Conservation (phyloP, 1,139 yeast genomes). For the Diutina siamensis region DNA sequence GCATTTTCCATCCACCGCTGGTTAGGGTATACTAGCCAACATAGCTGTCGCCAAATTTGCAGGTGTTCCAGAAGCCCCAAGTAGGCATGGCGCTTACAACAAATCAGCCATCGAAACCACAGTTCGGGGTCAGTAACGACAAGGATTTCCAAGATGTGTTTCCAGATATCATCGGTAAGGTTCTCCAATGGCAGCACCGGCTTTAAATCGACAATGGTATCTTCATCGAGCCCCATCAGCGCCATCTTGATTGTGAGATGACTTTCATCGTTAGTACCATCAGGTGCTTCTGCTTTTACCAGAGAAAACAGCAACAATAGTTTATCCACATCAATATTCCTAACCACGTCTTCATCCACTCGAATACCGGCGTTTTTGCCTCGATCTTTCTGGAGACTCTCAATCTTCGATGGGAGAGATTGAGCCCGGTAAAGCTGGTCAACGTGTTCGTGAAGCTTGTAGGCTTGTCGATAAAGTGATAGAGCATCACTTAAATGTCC, state of each 20-base stretch:
- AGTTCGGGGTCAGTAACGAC: conserved; percentile 44
- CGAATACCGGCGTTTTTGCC: conserved; percentile 21
- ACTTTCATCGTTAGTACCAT: conserved; percentile 12
- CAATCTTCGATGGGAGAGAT: conserved; percentile 23
- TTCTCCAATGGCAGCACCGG: conserved; percentile 47
- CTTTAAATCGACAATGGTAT: conserved; percentile 17
- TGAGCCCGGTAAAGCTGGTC: conserved; percentile 54
- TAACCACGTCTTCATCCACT: conserved; percentile 23
- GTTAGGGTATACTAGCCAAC: conserved; percentile 42
- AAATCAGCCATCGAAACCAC: conserved; percentile 53
- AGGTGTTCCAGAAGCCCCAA: conserved; percentile 44
- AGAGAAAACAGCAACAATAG: conserved; percentile 22
- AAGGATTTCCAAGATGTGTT: conserved; percentile 41
- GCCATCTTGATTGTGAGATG: conserved; percentile 21
- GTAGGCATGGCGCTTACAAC: conserved; percentile 51
- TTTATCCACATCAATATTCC: conserved; percentile 26
- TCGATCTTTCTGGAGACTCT: conserved; percentile 16
- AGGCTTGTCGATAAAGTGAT: conserved; percentile 59
- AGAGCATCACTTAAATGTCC: conserved; percentile 81
- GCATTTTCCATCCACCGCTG: conserved; percentile 12
- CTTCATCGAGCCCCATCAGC: conserved; percentile 20
- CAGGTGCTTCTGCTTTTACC: conserved; percentile 21
- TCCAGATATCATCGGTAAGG: conserved; percentile 57
- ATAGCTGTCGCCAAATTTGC: conserved; percentile 45
- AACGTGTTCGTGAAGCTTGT: conserved; percentile 52